Evolutionary conservation across 192 early-diverging fungal genomes (phyloP), one percentile per base, ranked within the genome.

Genomic region (Coemansia sp.): DNA sequence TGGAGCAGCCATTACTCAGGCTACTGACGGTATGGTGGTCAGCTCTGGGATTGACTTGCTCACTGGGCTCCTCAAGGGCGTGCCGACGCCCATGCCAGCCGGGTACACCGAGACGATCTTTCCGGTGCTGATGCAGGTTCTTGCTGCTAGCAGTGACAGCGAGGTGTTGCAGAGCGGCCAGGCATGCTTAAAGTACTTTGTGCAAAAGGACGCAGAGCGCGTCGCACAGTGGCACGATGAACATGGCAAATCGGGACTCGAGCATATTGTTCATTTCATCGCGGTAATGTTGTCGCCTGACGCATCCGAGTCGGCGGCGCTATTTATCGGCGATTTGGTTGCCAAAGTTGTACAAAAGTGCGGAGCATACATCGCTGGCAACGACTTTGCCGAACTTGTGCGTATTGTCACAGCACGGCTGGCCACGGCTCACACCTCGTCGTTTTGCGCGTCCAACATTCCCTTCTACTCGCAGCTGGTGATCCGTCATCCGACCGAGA

Each of bases 261-360:
- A 90, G 51, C 86, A 87, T 65, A 82, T 93, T 22, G 84, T 98
- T 17, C 85, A 89, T 19, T 88, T 94, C 69, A 84, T 96, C 21
- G 91, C 88, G 36, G 86, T 88, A 42, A 70, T 97, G 26, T 65
- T 97, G 67, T 83, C 85, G 22, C 93, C 94, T 34, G 68, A 81
- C 3, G 82, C 86, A 23, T 85, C 85, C 25, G 94, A 98, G 70
- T 92, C 90, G 0, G 87, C 89, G 0, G 85, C 91, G 0, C 71
- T 94, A 21, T 95, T 95, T 83, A 87, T 97, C 21, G 95, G 95
- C n/a, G 91, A 93, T 62, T 71, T 97, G 38, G 88, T 93, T 31
- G 85, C 84, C 17, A 94, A 91, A 62, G 67, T 97, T 49, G 90
- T 96, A 62, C 86, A 91, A 72, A 95, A 93, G 72, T 84, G 83